Conservation (phyloP, 495 filamentous ascomycete species). For the Evernia prunastri region DNA sequence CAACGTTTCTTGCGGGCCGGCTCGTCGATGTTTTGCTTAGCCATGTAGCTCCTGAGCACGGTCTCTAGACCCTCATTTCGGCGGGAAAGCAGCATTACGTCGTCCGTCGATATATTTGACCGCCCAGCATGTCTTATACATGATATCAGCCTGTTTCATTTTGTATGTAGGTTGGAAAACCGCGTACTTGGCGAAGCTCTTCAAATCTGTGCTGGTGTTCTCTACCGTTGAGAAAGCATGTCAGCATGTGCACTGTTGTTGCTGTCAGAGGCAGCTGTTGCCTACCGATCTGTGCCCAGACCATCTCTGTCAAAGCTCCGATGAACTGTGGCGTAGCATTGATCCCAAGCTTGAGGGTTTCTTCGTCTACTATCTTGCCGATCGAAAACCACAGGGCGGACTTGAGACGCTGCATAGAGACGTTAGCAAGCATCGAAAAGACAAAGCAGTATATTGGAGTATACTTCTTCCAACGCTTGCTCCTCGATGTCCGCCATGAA, state of each 20-base stretch:
- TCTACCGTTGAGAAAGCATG: constrained; percentile 41
- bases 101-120: constrained; percentile 69
- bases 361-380: constrained; percentile 84
- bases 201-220: constrained; percentile 66
- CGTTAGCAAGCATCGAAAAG: not conserved
- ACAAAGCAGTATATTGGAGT: not conserved
- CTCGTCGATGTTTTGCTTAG: constrained; percentile 40
- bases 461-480: constrained; percentile 38
- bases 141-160: not conserved
- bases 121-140: constrained; percentile 67
- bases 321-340: constrained; percentile 97
- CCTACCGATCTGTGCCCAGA: constrained; percentile 82
- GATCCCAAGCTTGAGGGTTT: constrained; percentile 64
- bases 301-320: constrained; percentile 81
- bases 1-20: constrained; percentile 9
- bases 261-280: not conserved
- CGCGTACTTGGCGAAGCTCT: constrained; percentile 65
- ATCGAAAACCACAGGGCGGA: constrained; percentile 87
- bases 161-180: not conserved
- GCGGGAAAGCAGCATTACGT: constrained; percentile 79
- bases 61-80: constrained; percentile 76
- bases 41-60: constrained; percentile 63
- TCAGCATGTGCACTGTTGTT: constrained; percentile 1
- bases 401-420: constrained; percentile 65
- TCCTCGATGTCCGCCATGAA: constrained; percentile 39